Conservation (phyloP, 108 stramenopile species). For the Conticribra weissflogii region DNA sequence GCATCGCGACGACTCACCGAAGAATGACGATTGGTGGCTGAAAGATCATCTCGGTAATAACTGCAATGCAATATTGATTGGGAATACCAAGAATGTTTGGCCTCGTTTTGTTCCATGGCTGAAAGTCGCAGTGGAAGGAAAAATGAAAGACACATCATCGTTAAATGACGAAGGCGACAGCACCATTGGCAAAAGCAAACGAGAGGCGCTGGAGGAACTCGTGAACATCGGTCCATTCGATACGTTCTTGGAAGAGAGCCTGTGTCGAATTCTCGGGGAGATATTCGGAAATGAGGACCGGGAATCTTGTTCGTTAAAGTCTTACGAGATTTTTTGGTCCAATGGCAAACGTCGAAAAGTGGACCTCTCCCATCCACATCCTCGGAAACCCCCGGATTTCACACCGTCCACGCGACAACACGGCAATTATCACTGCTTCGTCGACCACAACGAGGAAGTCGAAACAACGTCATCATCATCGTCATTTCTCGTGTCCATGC, state of each 20-base stretch:
- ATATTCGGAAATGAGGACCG: too few species aligned
- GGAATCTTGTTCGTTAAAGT: too few species aligned
- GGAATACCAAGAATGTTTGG: conserved; percentile 55
- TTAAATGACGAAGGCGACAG: too few species aligned
- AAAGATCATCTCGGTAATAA: not conserved
- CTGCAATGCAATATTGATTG: conserved; percentile 53
- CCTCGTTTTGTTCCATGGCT: conserved; percentile 52
- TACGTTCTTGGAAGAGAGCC: conserved; percentile 27
- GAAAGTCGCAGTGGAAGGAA: conserved; percentile 2
- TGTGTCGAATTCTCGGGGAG: conserved; percentile 4
- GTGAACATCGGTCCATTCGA: conserved; percentile 31
- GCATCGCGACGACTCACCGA: conserved; percentile 9
- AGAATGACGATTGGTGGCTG: not conserved
- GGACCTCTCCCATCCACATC: not conserved
- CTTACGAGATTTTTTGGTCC: conserved; percentile 47
- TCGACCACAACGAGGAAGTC: too few species aligned
- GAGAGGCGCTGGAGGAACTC: conserved; percentile 11
- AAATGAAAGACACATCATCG: not conserved
- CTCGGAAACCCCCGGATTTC: not conserved
- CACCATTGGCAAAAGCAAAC: not conserved
- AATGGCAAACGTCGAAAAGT: conserved; percentile 34
- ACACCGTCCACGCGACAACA: too few species aligned
- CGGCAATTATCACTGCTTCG: too few species aligned
- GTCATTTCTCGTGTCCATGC: conserved; percentile 58
- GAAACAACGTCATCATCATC: not conserved